Base-by-base conservation (phyloP, 495 filamentous ascomycete species). In the Podospora bellae-mahoneyi region DNA sequence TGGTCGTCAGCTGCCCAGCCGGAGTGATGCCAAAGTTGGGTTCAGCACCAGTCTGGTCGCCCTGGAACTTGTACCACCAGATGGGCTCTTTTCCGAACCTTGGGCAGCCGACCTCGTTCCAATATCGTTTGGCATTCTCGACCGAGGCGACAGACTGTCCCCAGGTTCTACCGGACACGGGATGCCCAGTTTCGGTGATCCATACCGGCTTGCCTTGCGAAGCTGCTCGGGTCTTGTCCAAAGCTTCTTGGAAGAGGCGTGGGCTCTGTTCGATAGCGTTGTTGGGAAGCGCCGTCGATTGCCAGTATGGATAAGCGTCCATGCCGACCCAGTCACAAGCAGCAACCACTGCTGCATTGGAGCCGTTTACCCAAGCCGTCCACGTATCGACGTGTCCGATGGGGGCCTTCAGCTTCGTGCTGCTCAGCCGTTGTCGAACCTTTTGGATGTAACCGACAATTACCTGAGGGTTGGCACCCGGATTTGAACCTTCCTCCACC, bases 321-420 rank as follows among this genome's bases (percentile, higher is more conserved):
- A 94, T 86, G 62, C 92, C 92, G 64, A 95, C 73, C 80, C 85
- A 96, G 83, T 96, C 92, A 69, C 80, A 80, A 19, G 84, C 85
- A n/a, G 86, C 78, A 69, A 91, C 86, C 63, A 94, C 91, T 16
- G 83, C 85, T 26, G 83, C 74, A 84, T 93, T 96, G 74, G 87
- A 84, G 62, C 81, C 75, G 77, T 96, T 90, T 73, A 89, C 88
- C 88, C 89, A 96, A 67, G 88, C 88, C 58, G 90, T 92, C 93
- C 94, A 97, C 66, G 93, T 97, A 78, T 97, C 93, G 75, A 96
- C 93, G 78, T 96, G 92, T 57, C 94, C 93, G 71, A 97, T 81
- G 13, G 86, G 81, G 48, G 80, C 81, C 55, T 75, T 76, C 65
- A 91, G 80, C 58, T 73, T 67, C 48, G 91, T 91, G 70, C 84